Percentiles rank a stretch among this genome's conserved stretches.
phyloP scores from a whole-genome alignment of 768 basidiomycete species.

The Tricholomella constricta region DNA sequence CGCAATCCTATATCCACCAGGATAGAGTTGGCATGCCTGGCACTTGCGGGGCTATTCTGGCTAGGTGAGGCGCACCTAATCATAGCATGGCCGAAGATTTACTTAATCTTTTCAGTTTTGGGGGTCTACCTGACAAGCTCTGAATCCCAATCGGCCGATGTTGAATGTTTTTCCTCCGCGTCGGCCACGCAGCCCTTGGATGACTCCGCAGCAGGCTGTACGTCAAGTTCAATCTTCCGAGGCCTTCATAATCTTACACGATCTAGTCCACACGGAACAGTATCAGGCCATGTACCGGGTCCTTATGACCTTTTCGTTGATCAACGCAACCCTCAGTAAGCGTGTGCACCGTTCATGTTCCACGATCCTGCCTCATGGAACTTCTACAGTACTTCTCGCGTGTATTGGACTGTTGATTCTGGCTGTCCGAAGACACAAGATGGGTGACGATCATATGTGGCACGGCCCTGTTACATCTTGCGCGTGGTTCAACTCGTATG shows the following conservation, averaged over 20 bases:
- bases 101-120: constrained; percentile 51
- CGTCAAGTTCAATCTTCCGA: constrained; percentile 29
- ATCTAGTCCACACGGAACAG: constrained; percentile 76
- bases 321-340: constrained; percentile 74
- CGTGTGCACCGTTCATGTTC: constrained; percentile 6
- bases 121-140: constrained; percentile 73
- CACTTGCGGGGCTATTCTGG: constrained; percentile 76
- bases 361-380: not conserved
- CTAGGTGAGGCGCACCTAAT: constrained; percentile 51
- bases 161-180: constrained; percentile 73
- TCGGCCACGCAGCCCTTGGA: constrained; percentile 53
- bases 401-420: constrained; percentile 40
- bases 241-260: constrained; percentile 12
- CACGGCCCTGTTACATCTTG: constrained; percentile 67
- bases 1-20: constrained; percentile 81
- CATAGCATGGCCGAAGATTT: constrained; percentile 2
- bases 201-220: constrained; percentile 64
- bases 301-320: constrained; percentile 75
- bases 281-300: constrained; percentile 90
- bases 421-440: constrained; percentile 43
- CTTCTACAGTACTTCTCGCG: constrained; percentile 36
- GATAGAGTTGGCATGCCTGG: constrained; percentile 72
- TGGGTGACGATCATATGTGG: constrained; percentile 64
- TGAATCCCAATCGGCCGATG: constrained; percentile 77
- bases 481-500: constrained; percentile 68